phyloP scores from a whole-genome alignment of 2,329 filamentous ascomycete genomes.

The Phialemonium atrogriseum region DNA sequence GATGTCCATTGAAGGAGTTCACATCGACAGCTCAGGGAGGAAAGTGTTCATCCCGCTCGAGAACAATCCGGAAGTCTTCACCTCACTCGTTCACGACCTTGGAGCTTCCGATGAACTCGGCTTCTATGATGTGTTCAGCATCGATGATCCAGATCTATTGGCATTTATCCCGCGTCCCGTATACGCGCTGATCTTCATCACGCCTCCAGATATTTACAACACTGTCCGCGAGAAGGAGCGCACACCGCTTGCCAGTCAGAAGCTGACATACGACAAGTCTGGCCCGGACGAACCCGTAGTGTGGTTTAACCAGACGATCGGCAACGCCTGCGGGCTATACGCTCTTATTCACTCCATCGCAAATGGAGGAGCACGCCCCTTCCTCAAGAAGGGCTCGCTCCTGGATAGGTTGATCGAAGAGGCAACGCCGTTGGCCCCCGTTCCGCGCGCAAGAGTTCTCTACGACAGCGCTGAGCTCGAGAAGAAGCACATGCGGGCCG shows the following conservation, averaged over 20 bases:
- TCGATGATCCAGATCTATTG: conserved; percentile 70
- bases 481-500: conserved; percentile 63
- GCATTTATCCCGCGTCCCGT: conserved; percentile 69
- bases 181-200: conserved; percentile 71
- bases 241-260: conserved; percentile 50
- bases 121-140: conserved; percentile 77
- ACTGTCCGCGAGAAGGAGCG: conserved; percentile 20
- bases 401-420: conserved; percentile 51
- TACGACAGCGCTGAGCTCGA: conserved; percentile 66
- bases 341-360: conserved; percentile 65
- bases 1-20: no score
- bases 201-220: conserved; percentile 62
- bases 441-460: conserved; percentile 56
- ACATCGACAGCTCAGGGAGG: no score
- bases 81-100: conserved; percentile 59
- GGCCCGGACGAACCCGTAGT: conserved; percentile 49
- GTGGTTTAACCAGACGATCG: conserved; percentile 83
- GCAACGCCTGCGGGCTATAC: conserved; percentile 74
- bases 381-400: conserved; percentile 44
- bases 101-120: conserved; percentile 59
- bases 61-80: conserved; percentile 73
- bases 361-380: conserved; percentile 55
- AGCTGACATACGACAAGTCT: conserved; percentile 36
- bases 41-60: no score
- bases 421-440: conserved; percentile 54